Evolutionary conservation across 2,329 filamentous ascomycete genomes (phyloP), one percentile per base, ranked within the genome.

Genomic region (Lojkania enalia): DNA sequence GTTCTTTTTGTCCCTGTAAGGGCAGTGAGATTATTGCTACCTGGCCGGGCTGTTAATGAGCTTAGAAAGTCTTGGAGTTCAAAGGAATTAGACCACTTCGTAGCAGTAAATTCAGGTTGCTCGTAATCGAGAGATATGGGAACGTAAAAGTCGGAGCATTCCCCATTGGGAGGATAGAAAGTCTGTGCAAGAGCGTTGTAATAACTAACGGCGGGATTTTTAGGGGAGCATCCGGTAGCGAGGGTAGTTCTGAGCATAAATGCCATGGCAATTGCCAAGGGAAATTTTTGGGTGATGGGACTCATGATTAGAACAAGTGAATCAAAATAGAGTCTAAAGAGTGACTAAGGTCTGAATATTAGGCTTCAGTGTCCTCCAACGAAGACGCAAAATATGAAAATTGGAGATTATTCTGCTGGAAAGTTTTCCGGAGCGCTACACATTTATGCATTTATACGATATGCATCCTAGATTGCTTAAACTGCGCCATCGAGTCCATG

Each of bases 211-310:
- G 48, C 29, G n/a, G 37, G 44, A 35, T 48, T 48, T 13, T 25
- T 19, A 3, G 41, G 38, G 13, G 21, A 16, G 35, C 48, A 47
- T 3, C 20, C 35, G 6, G 39, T 42, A 35, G 35, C 42, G 13
- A 27, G 36, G 7, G 44, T 45, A 2, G 40, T 35, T 18, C 39
- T 41, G 7, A 51, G 37, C 40, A 51, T 42, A 30, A 35, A 42
- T n/a, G 40, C 37, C n/a, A 51, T 48, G 41, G 40, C 48, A 36
- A 51, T 45, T 2, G 44, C 48, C 40, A 51, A 42, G 14, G 39
- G 33, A 16, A 51, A 38, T 20, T 42, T 48, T 12, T n/a, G n/a
- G n/a, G n/a, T n/a, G n/a, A n/a, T n/a, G n/a, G n/a, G n/a, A n/a
- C n/a, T n/a, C n/a, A n/a, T n/a, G n/a, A n/a, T n/a, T n/a, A n/a